Evolutionary conservation across 768 basidiomycete species (phyloP), one percentile per base, ranked within the genome.

Genomic region (Boletellus emodensis): DNA sequence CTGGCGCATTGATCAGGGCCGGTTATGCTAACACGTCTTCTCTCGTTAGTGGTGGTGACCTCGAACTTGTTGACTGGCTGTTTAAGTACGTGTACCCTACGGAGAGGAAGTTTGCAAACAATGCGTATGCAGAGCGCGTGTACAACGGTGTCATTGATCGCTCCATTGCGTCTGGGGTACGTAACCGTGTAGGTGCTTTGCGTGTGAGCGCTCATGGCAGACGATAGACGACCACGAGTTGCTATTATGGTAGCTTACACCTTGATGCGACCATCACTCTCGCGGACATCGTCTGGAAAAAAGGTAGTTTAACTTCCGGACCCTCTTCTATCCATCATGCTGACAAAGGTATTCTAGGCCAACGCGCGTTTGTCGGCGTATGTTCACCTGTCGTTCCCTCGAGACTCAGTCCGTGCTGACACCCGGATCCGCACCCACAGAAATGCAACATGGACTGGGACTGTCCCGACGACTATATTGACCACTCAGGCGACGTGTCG

Each of bases 1-100:
- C 18, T 15, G 6, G 2, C 14, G 28, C 44, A 6, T 22, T 0
- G 22, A 0, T 17, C 7, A 6, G 6, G 4, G 6, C 15, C 7
- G 4, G 32, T n/a, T 22, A 15, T 24, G 20, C 46, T 61, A 13
- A 64, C 38, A 2, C 20, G 4, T 30, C 24, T 26, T 26, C 24
- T 26, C 24, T 26, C 24, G 39, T 46, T 59, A 87, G 88, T 15
- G 93, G 92, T 4, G 84, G 87, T 50, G 79, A 93, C 58, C 81
- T 83, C 56, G 81, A 94, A 63, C 82, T 96, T 3, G 75, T 94
- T 4, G 85, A 90, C 51, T 97, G 94, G 94, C 78, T 94, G 15
- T 58, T 79, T 26, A 85, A 30, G 72, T 87, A 43, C 6, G 94
- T 92, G 0, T 96, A 94, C 66, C 94, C 94, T 0, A 81, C 81